A percentile compares a stretch with the other conserved stretches of the same genome.
Evolutionary conservation across 1,284 basidiomycete genomes (phyloP).

Genomic region (Peniophora sp.): DNA sequence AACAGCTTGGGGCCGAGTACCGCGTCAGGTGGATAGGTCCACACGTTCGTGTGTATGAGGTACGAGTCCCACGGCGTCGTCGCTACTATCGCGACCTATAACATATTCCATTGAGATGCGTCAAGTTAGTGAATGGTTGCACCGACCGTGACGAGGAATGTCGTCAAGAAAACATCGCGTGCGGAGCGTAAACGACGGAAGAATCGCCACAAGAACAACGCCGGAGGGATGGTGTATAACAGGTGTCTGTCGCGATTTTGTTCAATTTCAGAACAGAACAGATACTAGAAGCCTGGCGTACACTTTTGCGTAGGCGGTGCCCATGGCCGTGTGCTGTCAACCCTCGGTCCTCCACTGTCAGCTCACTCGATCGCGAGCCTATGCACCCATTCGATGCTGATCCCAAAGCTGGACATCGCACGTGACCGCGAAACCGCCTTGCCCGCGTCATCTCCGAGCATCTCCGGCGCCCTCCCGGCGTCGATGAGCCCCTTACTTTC

Average conservation of each 20-base stretch:
- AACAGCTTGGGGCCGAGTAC: conserved; percentile 15
- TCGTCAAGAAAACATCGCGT: neutral
- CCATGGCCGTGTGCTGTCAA: neutral
- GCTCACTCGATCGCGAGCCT: too few species aligned
- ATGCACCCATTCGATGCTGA: too few species aligned
- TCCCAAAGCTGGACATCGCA: too few species aligned
- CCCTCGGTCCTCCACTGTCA: too few species aligned
- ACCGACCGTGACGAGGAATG: neutral
- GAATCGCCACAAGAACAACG: neutral
- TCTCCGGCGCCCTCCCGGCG: too few species aligned
- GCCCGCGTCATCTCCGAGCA: too few species aligned
- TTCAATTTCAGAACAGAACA: neutral
- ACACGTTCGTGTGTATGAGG: conserved; percentile 14
- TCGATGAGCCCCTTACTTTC: too few species aligned
- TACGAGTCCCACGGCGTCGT: conserved; percentile 21
- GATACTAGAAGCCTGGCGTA: neutral
- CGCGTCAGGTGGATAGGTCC: conserved; percentile 17
- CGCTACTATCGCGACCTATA: conserved; percentile 8
- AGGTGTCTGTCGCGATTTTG: neutral
- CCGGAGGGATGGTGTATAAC: neutral
- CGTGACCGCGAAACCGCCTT: too few species aligned
- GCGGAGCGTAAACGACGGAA: neutral
- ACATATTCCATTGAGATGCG: neutral
- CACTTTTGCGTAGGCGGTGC: neutral
- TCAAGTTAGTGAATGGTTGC: neutral